Evolutionary conservation across 306 rosid genomes (phyloP).

Genomic region (Biancaea sappan): DNA sequence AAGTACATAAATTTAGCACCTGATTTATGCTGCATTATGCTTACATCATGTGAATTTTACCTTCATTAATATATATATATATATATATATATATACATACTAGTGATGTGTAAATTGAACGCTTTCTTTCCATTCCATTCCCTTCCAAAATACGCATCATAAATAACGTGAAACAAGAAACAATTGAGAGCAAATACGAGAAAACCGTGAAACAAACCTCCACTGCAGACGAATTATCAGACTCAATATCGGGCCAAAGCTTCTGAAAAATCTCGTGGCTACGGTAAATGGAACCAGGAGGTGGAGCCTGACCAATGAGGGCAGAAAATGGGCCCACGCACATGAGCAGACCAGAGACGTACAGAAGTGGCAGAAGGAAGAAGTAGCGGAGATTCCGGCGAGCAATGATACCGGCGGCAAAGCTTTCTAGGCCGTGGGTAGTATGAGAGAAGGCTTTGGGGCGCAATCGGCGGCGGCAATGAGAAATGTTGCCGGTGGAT

Average conservation of each 20-base stretch:
- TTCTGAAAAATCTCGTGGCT: slow-evolving; percentile 63
- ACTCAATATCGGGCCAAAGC: slow-evolving; percentile 62
- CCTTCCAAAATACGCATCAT: slow-evolving; percentile 1
- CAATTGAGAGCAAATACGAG: background rate
- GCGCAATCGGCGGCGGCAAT: slow-evolving; percentile 61
- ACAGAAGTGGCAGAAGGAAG: slow-evolving; percentile 72
- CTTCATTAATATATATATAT: background rate
- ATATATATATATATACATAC: no score
- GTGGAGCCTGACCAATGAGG: slow-evolving; percentile 58
- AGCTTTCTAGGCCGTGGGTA: slow-evolving; percentile 27
- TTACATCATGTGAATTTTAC: background rate
- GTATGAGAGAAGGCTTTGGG: slow-evolving; percentile 51
- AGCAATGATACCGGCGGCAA: slow-evolving; percentile 53
- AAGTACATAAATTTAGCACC: background rate
- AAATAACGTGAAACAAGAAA: background rate
- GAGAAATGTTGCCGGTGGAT: slow-evolving; percentile 41
- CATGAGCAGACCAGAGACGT: slow-evolving; percentile 82
- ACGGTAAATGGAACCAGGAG: slow-evolving; percentile 88
- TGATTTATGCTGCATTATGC: background rate
- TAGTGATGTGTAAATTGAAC: background rate
- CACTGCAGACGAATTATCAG: slow-evolving; percentile 73
- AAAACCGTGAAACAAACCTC: slow-evolving; percentile 51
- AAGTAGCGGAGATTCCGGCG: slow-evolving; percentile 77
- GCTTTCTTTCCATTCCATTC: background rate
- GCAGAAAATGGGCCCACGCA: slow-evolving; percentile 84